Percentiles rank a stretch among this genome's conserved stretches.
Conservation (phyloP, 169 alveolate genomes). For the Plasmodium fragile region DNA sequence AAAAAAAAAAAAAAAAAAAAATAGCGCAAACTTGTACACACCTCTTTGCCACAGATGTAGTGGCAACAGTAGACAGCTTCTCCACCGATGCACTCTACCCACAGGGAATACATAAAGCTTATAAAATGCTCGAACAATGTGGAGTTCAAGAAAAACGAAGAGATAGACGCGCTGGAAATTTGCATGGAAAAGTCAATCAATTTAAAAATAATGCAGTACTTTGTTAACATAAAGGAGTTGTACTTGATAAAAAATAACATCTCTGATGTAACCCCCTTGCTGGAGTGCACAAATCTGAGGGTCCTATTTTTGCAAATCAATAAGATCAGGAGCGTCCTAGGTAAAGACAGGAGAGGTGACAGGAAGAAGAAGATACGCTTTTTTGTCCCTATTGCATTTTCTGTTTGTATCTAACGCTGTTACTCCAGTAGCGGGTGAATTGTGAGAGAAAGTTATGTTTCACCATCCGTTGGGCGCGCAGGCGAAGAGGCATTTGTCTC, state of each 20-base stretch:
- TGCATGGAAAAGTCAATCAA: slow-evolving; percentile 69
- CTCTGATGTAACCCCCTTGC: slow-evolving; percentile 53
- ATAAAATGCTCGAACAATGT: slow-evolving; percentile 57
- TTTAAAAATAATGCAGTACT: slow-evolving; percentile 22
- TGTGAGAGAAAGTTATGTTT: neutral
- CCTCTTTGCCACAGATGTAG: neutral
- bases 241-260: slow-evolving; percentile 60
- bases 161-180: slow-evolving; percentile 42
- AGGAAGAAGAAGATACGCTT: neutral
- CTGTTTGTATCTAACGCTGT: neutral
- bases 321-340: slow-evolving; percentile 35
- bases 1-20: neutral
- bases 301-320: slow-evolving; percentile 57
- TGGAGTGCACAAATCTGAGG: slow-evolving; percentile 24
- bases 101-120: slow-evolving; percentile 13
- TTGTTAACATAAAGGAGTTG: slow-evolving; percentile 48
- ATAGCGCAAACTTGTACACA: neutral
- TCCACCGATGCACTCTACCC: neutral
- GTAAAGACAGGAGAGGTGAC: slow-evolving; percentile 22
- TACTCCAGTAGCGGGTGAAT: neutral
- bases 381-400: neutral
- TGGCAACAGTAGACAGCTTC: neutral
- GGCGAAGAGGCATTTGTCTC: neutral
- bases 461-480: neutral
- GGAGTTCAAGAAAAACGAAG: slow-evolving; percentile 53